A percentile compares a stretch with the other conserved stretches of the same genome.
Conservation (phyloP, 2,329 filamentous ascomycete genomes). For the Pseudopithomyces maydicus region DNA sequence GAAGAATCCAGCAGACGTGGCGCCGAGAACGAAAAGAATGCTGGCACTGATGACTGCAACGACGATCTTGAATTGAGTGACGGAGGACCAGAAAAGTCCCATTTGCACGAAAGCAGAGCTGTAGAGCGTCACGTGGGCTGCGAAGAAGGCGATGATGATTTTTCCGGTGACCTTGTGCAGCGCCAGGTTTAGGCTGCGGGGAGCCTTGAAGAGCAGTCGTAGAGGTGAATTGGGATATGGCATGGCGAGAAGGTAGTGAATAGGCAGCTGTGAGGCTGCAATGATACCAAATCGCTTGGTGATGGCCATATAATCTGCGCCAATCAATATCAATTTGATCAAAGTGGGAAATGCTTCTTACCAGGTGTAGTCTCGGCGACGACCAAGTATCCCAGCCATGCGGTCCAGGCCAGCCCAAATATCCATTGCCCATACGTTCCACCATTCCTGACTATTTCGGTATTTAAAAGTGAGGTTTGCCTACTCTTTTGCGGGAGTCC, state of each 20-base stretch:
- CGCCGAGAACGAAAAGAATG: neutral
- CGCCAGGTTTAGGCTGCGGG: neutral
- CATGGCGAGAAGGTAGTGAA: conserved; percentile 5
- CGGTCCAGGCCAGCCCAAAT: neutral
- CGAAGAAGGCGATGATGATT: neutral
- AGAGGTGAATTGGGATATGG: neutral
- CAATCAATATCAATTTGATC: neutral
- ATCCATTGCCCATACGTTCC: conserved; percentile 1
- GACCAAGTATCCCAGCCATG: conserved; percentile 3
- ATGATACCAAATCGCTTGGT: conserved; percentile 5
- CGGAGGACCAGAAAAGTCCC: neutral
- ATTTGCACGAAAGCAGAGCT: neutral
- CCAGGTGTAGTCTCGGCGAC: conserved; percentile 2
- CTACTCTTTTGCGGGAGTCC: neutral
- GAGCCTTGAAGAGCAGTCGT: neutral
- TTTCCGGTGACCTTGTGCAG: conserved; percentile 1
- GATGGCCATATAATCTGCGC: conserved; percentile 1
- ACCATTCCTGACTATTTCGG: neutral
- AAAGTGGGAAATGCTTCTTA: neutral
- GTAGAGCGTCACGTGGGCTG: neutral
- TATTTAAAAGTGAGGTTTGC: neutral
- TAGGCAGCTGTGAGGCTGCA: conserved; percentile 4
- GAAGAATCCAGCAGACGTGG: neutral
- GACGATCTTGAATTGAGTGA: neutral
- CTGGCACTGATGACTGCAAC: conserved; percentile 1